Evolutionary conservation across 345 rosid species (phyloP), one percentile per base, ranked within the genome.

Genomic region (Rhizophora apiculata): DNA sequence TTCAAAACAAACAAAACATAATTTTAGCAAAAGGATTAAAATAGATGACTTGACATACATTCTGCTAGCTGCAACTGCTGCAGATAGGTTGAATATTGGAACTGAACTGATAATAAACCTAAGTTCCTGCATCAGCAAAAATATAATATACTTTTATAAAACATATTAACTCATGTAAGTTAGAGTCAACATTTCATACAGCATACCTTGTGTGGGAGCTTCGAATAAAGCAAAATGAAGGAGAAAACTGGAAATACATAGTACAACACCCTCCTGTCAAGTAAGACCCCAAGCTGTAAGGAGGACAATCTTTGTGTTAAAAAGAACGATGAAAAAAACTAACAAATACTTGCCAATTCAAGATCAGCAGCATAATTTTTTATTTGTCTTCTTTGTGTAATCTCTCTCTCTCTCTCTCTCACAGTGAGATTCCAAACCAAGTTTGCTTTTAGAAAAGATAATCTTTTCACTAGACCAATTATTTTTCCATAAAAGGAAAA

Each of bases 191-290:
- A 62, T 37, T 63, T 56, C 37, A 21, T 61, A 60, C 36, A 63
- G 34, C 67, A 68, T 78, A 95, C 99, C 93, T 95, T 95, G 86
- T 92, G 99, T 6, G 96, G 96, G 79, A 95, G 97, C 86, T 90
- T 95, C 29, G 97, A 95, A 85, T 95, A 95, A 69, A 95, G 92
- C 60, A 88, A 30, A 70, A 92, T 77, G 72, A 92, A 92, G 62
- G 85, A 85, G 58, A 86, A 70, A 69, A 87, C 85, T 0, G 99
- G 97, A 68, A 95, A 77, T 72, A 85, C 68, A 74, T 82, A 79
- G 51, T 82, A 51, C 24, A 79, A 76, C 78, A 90, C 79, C 82
- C 99, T 88, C 82, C 94, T 83, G 70, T 92, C 97, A 73, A 92
- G 82, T 55, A 90, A 52, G 69, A 79, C 58, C 62, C 96, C 99